Base-by-base conservation (phyloP, 345 rosid genomes). In the Hypericum androsaemum region DNA sequence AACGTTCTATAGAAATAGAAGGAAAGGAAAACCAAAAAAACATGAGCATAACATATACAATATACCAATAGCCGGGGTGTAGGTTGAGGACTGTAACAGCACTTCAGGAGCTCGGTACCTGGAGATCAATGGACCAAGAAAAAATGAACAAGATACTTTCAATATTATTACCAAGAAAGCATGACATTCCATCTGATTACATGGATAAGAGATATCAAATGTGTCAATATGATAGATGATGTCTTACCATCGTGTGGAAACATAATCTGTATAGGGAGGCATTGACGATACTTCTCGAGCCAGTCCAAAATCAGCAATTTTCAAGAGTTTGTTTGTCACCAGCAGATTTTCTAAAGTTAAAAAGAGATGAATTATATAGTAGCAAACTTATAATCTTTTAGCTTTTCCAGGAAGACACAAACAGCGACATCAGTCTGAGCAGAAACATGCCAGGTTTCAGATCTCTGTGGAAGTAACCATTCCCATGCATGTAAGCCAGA, bases 51-150 rank as follows among this genome's bases (percentile, higher is more conserved):
- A 57, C 12, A n/a, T n/a, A n/a, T n/a, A n/a, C n/a, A n/a, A 44
- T 41, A 41, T 78, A 89, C 97, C 97, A 66, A 89, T 77, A 42
- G 96, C 94, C 63, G 97, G 90, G 72, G 88, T 86, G 67, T 89
- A 89, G 11, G 69, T 55, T 37, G 90, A 77, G 48, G 96, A 84
- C 60, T 79, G 96, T 70, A 86, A 65, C 73, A 89, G 68, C 61
- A 89, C 96, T 77, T 89, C 97, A 1, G 97, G 97, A 58, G 96
- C 95, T 57, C 94, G 94, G 57, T 89, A 89, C 97, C 95, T 89
- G 71, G 37, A 57, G 39, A 44, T 10, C 11, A 51, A 41, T 46
- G 59, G 43, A 53, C 60, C 42, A 61, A 39, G 49, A 41, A 41
- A 39, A 40, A 43, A 54, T 7, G 50, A 47, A 52, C 50, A 39